These are phyloP conservation scores for Pouteria glomerata DNA, from an alignment of 148 eudicot species.

Conservation along the genomic window DNA sequence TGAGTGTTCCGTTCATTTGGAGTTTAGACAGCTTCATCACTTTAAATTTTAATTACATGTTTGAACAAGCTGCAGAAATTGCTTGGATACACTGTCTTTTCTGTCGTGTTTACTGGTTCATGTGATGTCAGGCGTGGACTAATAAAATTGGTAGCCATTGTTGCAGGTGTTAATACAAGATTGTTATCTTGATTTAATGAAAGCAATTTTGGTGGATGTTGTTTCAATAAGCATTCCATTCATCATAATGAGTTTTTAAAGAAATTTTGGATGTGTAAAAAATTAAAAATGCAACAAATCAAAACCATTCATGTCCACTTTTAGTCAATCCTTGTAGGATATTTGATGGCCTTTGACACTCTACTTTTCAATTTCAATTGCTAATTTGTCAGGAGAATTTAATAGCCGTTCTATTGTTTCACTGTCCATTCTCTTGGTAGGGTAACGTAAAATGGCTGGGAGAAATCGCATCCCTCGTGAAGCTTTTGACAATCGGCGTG, in stretches of 20 bases:
- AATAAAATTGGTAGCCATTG: not conserved
- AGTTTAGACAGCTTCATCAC: not conserved
- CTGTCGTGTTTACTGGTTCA: not conserved
- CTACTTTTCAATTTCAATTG: not conserved
- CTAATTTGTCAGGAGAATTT: not conserved
- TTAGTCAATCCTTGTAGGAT: not conserved
- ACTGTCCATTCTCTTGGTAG: constrained; percentile 10
- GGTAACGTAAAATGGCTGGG: constrained; percentile 54
- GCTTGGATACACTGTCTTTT: not conserved
- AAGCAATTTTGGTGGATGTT: not conserved
- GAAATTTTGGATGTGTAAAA: not conserved
- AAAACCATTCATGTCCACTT: not conserved
- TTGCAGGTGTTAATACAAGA: not conserved
- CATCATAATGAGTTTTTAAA: not conserved
- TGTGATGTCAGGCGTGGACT: not conserved
- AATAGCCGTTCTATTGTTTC: not conserved
- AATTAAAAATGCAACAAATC: not conserved
- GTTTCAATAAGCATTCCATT: too few species aligned
- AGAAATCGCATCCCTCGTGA: constrained; percentile 77
- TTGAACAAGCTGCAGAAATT: not conserved
- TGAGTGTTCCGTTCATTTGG: not conserved
- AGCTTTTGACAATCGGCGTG: constrained; percentile 63
- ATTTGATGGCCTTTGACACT: not conserved
- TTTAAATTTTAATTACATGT: not conserved
- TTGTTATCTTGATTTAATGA: not conserved